Conservation (phyloP, 345 rosid genomes). For the Bruguiera sexangula region DNA sequence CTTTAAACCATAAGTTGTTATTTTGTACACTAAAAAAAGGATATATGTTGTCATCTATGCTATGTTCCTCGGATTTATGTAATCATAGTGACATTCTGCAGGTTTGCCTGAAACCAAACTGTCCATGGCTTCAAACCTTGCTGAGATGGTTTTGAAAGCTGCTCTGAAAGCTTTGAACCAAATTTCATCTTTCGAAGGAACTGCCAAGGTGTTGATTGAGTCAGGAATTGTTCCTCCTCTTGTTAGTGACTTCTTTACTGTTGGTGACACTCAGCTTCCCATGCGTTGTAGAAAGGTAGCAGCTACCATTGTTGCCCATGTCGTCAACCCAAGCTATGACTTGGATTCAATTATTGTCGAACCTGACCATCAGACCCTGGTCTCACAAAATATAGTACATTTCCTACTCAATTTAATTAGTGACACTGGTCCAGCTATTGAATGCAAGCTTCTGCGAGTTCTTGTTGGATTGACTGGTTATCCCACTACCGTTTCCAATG, state of each 20-base stretch:
- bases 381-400: conserved; percentile 75
- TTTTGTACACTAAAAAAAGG: no score
- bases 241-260: conserved; percentile 71
- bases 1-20: no score
- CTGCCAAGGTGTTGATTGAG: conserved; percentile 71
- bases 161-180: conserved; percentile 81
- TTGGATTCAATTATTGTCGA: conserved; percentile 66
- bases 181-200: conserved; percentile 70
- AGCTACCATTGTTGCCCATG: conserved; percentile 84
- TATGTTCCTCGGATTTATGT: conserved; percentile 15
- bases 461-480: conserved; percentile 87
- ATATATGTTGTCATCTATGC: no score
- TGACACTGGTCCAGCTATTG: conserved; percentile 94
- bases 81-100: conserved; percentile 37
- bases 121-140: conserved; percentile 83
- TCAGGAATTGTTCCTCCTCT: conserved; percentile 91
- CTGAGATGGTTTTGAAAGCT: conserved; percentile 79
- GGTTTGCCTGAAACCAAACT: conserved; percentile 77
- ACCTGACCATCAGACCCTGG: conserved; percentile 67
- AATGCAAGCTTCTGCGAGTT: conserved; percentile 87
- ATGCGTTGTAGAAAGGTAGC: conserved; percentile 84
- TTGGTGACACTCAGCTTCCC: conserved; percentile 72
- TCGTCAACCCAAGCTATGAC: conserved; percentile 70
- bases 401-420: conserved; percentile 78
- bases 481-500: conserved; percentile 54